Evolutionary conservation across 768 basidiomycete genomes (phyloP).

Genomic region (Kwoniella sp.): DNA sequence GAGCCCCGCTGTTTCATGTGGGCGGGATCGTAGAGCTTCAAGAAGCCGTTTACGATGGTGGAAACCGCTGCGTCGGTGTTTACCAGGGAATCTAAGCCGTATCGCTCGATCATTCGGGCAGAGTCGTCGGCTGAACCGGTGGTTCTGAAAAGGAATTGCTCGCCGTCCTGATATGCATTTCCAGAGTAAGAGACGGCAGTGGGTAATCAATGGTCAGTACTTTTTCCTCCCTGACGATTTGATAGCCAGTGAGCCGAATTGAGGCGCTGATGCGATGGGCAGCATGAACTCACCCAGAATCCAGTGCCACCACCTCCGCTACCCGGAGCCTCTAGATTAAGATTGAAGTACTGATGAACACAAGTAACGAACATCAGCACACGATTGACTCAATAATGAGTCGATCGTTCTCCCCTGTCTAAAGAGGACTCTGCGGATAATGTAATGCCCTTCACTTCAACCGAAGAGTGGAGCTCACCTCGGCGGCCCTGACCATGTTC

Average conservation of each 20-base stretch:
- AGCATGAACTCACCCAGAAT: slow-evolving; percentile 48
- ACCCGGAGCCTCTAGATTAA: slow-evolving; percentile 34
- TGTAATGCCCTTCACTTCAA: no score
- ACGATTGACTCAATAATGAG: no score
- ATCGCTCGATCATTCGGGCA: slow-evolving; percentile 72
- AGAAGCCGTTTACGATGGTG: slow-evolving; percentile 60
- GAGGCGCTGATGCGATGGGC: no score
- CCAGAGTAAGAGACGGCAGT: no score
- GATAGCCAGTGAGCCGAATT: no score
- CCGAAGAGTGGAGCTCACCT: slow-evolving; percentile 60
- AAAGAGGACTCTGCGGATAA: no score
- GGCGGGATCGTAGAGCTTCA: slow-evolving; percentile 60
- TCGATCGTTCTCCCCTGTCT: no score
- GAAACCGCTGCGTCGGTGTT: slow-evolving; percentile 59
- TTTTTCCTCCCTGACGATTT: no score
- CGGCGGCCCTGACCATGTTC: slow-evolving; percentile 70
- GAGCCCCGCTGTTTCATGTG: slow-evolving; percentile 40
- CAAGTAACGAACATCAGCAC: no score
- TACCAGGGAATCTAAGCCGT: slow-evolving; percentile 67
- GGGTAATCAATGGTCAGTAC: no score
- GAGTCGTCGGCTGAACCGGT: slow-evolving; percentile 58
- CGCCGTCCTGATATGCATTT: slow-evolving; percentile 95
- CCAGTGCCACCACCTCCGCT: slow-evolving; percentile 37
- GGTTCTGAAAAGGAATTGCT: slow-evolving; percentile 61
- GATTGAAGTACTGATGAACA: slow-evolving; percentile 36